Percentiles rank a stretch among this genome's conserved stretches.
Conservation (phyloP, 495 filamentous ascomycete genomes). For the Elaphomyces granulatus region DNA sequence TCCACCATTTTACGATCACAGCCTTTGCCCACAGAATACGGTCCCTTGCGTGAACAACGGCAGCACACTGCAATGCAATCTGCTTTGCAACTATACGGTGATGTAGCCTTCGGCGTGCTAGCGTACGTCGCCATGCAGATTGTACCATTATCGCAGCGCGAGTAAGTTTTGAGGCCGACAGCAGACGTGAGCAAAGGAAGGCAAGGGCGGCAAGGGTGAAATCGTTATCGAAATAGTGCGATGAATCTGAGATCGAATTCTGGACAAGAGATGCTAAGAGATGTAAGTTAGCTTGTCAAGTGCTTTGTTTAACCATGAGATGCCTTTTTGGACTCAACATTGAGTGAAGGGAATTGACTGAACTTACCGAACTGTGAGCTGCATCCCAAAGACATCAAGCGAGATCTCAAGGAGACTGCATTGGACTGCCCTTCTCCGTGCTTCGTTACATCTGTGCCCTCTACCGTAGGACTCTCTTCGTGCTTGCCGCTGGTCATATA, state of each 20-base stretch:
- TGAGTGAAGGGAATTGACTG: not conserved
- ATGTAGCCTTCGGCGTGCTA: constrained; percentile 13
- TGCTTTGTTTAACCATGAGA: no score
- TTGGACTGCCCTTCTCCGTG: not conserved
- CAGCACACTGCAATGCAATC: constrained; percentile 33
- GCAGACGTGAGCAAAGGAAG: constrained; percentile 48
- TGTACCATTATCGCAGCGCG: constrained; percentile 35
- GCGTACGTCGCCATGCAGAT: constrained; percentile 25
- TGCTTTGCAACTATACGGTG: constrained; percentile 28
- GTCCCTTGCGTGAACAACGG: constrained; percentile 27
- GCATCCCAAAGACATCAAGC: constrained; percentile 22
- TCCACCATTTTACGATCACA: constrained; percentile 36
- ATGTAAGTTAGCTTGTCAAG: no score
- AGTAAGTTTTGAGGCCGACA: constrained; percentile 32
- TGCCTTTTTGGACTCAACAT: no score
- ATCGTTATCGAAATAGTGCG: constrained; percentile 29
- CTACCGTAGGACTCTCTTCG: not conserved
- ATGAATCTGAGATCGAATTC: constrained; percentile 17
- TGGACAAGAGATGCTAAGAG: constrained; percentile 18
- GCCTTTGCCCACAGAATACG: constrained; percentile 36
- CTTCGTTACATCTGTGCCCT: not conserved
- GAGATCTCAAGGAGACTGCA: constrained; percentile 12
- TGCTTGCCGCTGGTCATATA: constrained; percentile 13
- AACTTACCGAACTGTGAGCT: constrained; percentile 34
- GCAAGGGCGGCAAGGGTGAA: constrained; percentile 42